Conservation (phyloP, 1,284 basidiomycete genomes). For the Coniferiporia weirii region DNA sequence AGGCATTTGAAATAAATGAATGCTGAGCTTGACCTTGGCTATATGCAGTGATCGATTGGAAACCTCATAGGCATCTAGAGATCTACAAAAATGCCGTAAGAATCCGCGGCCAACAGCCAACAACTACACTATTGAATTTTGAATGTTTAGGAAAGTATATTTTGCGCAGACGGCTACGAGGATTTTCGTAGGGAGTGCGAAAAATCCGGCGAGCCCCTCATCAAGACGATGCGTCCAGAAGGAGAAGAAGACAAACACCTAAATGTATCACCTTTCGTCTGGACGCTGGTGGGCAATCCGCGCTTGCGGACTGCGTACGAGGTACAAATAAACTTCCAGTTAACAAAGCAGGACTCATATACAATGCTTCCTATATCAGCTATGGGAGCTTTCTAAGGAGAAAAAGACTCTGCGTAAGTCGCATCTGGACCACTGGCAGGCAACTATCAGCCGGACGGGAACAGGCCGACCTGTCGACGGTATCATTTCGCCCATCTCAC, state of each 20-base stretch:
- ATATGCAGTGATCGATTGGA: slow-evolving; percentile 45
- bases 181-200: slow-evolving; percentile 36
- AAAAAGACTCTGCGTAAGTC: slow-evolving; percentile 27
- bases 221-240: slow-evolving; percentile 35
- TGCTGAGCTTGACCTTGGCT: background rate
- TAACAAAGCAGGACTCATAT: background rate
- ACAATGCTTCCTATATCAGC: slow-evolving; percentile 12
- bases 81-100: slow-evolving; percentile 45
- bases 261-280: slow-evolving; percentile 30
- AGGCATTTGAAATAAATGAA: background rate
- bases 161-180: slow-evolving; percentile 38
- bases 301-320: slow-evolving; percentile 32
- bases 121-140: background rate
- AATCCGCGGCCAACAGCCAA: background rate
- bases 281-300: slow-evolving; percentile 32
- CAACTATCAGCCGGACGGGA: slow-evolving; percentile 26
- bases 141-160: slow-evolving; percentile 37
- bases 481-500: slow-evolving; percentile 27
- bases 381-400: slow-evolving; percentile 31
- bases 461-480: slow-evolving; percentile 35
- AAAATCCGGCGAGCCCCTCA: slow-evolving; percentile 38
- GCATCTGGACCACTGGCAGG: slow-evolving; percentile 34
- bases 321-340: slow-evolving; percentile 20
- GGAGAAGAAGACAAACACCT: slow-evolving; percentile 28
- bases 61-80: slow-evolving; percentile 43